Conservation (phyloP, 2,329 filamentous ascomycete species). For the Ceratocystis harringtonii region DNA sequence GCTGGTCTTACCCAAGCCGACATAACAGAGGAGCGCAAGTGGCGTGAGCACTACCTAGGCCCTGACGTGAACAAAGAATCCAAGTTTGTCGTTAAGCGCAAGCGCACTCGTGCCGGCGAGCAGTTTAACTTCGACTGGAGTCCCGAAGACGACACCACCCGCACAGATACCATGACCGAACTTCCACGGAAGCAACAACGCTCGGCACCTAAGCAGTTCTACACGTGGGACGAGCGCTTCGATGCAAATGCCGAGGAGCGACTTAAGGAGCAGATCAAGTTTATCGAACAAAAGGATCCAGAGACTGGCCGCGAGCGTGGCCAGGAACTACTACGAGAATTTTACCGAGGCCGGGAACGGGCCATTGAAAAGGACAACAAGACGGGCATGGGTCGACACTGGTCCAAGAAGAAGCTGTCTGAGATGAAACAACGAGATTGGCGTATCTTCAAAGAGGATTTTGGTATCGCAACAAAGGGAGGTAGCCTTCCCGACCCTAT, state of each 20-base stretch:
- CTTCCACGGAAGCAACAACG: constrained; percentile 14
- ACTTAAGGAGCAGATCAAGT: constrained; percentile 44
- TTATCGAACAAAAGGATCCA: constrained; percentile 57
- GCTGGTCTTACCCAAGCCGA: constrained; percentile 27
- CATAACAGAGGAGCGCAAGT: constrained; percentile 57
- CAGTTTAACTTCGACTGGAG: constrained; percentile 99
- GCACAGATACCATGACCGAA: constrained; percentile 18
- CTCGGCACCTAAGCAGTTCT: constrained; percentile 48
- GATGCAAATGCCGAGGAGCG: constrained; percentile 42
- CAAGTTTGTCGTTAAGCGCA: constrained; percentile 90
- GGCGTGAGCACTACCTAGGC: constrained; percentile 78
- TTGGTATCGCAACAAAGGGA: constrained; percentile 89
- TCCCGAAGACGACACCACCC: constrained; percentile 78
- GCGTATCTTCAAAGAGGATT: constrained; percentile 99
- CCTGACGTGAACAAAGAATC: constrained; percentile 68
- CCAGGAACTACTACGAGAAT: constrained; percentile 66
- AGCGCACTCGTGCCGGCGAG: constrained; percentile 78
- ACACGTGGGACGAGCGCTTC: constrained; percentile 38
- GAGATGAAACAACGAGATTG: constrained; percentile 97
- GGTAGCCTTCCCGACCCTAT: constrained; percentile 88
- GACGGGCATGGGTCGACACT: constrained; percentile 76
- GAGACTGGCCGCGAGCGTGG: constrained; percentile 66
- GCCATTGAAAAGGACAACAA: constrained; percentile 56
- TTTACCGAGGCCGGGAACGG: constrained; percentile 45
- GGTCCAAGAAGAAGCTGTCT: constrained; percentile 81